Base-by-base conservation (phyloP, 495 filamentous ascomycete species). In the Niebla homalea region DNA sequence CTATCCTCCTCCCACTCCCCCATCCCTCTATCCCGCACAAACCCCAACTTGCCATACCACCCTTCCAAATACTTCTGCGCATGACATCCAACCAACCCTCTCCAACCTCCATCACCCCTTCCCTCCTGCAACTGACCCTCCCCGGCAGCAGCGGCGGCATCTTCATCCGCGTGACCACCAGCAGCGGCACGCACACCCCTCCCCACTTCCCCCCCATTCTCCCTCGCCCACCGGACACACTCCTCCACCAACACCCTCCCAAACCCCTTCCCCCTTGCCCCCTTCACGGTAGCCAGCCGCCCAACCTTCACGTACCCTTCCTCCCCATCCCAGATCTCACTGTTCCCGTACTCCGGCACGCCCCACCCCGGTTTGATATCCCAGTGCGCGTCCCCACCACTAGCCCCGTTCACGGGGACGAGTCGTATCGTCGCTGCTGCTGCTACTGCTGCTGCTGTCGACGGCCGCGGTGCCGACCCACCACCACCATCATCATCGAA, bases 1-100 rank as follows among this genome's bases (percentile, higher is more conserved):
- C 85, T 87, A 54, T 93, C 87, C 67, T 95, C 89, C 36, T 70
- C 66, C 86, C 89, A 96, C 54, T 55, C 66, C 0, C 86, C 85
- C 78, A 92, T 75, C 7, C 61, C 65, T 60, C 78, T 70, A 66
- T 94, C 88, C 7, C 73, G 61, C 55, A 64, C 60, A 59, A 94
- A 96, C 0, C 87, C 87, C 63, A 78, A 70, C 47, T 67, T 67
- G 49, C 57, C 60, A 75, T 85, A 93, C 55, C 79, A 62, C 53
- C 58, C 59, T 54, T 76, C 71, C 22, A 82, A 79, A 12, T 64
- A 55, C 52, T 69, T 73, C 69, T 88, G 85, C 19, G 85, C 84
- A 70, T 93, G 87, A 19, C 81, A 72, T 60, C 87, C 76, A 4
- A 84, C 63, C 54, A 93, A 64, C 0, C 87, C 85, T 14, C 68